Base-by-base conservation (phyloP, 1,284 basidiomycete species). In the Sanghuangporus baumii region DNA sequence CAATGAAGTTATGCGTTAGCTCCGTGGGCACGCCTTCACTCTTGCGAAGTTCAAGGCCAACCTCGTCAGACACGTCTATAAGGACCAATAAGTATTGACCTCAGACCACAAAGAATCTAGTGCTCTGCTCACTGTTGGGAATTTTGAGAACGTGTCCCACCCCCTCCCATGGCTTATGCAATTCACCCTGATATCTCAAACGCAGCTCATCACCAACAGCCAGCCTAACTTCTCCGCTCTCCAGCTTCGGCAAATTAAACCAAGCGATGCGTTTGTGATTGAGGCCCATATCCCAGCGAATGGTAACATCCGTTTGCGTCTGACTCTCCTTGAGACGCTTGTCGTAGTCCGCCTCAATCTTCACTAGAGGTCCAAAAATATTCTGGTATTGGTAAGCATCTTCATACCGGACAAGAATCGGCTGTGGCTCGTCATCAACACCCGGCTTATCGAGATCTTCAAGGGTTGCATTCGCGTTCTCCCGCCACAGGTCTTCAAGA, bases 361-460 rank as follows among this genome's bases (percentile, higher is more conserved):
- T 99, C 74, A 99, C 96, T 47, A 99, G 83, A 7, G 96, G 96
- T 1, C 96, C 96, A 71, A 98, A 96, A 64, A 99, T 98, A 73
- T 98, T 98, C 76, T 98, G 96, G 74, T 99, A 99, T 74, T 99
- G 96, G 73, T 98, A 98, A 43, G 97, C 96, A 73, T 99, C 97
- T 74, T 99, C 96, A 74, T 99, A 99, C 38, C 88, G 88, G 50
- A 94, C 76, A 36, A 97, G 73, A 66, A 99, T 93, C 1, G 91
- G 86, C 73, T 96, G 93, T 14, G 96, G 95, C 72, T 98, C 96
- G 73, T 98, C 95, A 71, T 98, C 96, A 0, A 96, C 93, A 1
- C 95, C 94, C 1, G 94, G 93, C 71, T 97, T 96, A 73, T 98
- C 96, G 12, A 99, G 85, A 72, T 99, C 97, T 71, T 97, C 95